Evolutionary conservation across 148 eudicot genomes (phyloP).

Genomic region (Chenopodium formosanum): DNA sequence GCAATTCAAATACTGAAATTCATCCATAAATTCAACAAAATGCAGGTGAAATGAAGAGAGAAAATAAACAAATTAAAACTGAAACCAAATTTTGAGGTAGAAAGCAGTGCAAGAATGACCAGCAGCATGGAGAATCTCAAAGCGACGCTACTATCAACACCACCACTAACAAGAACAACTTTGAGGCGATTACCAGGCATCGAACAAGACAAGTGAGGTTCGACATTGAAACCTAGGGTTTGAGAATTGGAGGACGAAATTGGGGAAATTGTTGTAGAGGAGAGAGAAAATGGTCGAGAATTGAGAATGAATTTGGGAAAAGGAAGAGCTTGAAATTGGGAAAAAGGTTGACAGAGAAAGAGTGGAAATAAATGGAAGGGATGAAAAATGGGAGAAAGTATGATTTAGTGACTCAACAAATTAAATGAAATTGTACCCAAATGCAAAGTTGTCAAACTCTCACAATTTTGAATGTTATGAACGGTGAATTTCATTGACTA

Average conservation of each 20-base stretch:
- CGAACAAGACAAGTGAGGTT: slow-evolving; percentile 58
- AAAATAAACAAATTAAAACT: slow-evolving; percentile 34
- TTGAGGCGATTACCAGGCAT: slow-evolving; percentile 54
- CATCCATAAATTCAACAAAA: not conserved
- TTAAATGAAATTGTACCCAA: too few relatives aligned
- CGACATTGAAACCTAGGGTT: slow-evolving; percentile 33
- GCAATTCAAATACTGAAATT: not conserved
- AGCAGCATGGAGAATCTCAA: slow-evolving; percentile 90
- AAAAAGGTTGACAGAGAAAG: too few relatives aligned
- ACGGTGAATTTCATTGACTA: too few relatives aligned
- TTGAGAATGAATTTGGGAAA: slow-evolving; percentile 18
- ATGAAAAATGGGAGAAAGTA: too few relatives aligned
- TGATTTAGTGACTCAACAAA: too few relatives aligned
- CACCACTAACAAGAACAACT: slow-evolving; percentile 85
- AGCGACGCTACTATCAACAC: slow-evolving; percentile 93
- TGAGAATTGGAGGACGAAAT: not conserved
- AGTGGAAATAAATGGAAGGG: too few relatives aligned
- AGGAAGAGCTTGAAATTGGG: too few relatives aligned
- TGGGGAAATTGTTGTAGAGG: slow-evolving; percentile 23
- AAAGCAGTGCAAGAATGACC: slow-evolving; percentile 94
- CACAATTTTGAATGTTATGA: too few relatives aligned
- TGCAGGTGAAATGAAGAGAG: not conserved
- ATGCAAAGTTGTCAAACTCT: too few relatives aligned
- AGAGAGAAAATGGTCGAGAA: slow-evolving; percentile 4
- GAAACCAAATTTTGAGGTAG: slow-evolving; percentile 96